Base-by-base conservation (phyloP, 2,329 filamentous ascomycete species). In the Tolypocladium ovalisporum region DNA sequence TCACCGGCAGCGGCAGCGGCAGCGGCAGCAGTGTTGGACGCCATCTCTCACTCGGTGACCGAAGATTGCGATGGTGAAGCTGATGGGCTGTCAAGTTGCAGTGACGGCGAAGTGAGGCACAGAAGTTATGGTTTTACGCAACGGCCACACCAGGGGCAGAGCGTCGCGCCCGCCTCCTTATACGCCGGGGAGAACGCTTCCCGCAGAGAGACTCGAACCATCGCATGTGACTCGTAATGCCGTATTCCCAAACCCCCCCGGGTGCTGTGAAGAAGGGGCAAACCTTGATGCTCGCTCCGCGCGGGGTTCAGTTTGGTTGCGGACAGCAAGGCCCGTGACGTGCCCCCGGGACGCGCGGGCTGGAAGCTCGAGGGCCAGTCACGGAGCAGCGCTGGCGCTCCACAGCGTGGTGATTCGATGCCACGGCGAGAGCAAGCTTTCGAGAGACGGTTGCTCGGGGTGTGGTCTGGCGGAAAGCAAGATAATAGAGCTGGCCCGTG, bases 21-120 rank as follows among this genome's bases (percentile, higher is more conserved):
- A n/a, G n/a, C n/a, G n/a, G n/a, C n/a, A n/a, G 36, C 55, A 40
- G 54, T 34, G 42, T 54, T 55, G 32, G 54, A 55, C 54, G 59
- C 56, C 59, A 61, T 61, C 29, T 49, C 44, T 32, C 44, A 49
- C 44, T 49, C 44, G 44, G n/a, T n/a, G 5, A 24, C 19, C 27
- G 44, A 29, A 3, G 19, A 10, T 15, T n/a, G 27, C 15, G 17
- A 29, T 10, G 13, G 3, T 19, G 8, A 29, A 32, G 27, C 44
- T 49, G n/a, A n/a, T n/a, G 6, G 27, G 32, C 15, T 32, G 15
- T n/a, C 44, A 32, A 17, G 19, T 10, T 49, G 8, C 10, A 5
- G 15, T 3, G 15, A 27, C 27, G 17, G 10, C n/a, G 27, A 32
- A 17, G 15, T 7, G 44, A 29, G 42, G 42, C 24, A 44, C 22